Evolutionary conservation across 2,329 filamentous ascomycete species (phyloP).

Genomic region (Botrytis aclada): DNA sequence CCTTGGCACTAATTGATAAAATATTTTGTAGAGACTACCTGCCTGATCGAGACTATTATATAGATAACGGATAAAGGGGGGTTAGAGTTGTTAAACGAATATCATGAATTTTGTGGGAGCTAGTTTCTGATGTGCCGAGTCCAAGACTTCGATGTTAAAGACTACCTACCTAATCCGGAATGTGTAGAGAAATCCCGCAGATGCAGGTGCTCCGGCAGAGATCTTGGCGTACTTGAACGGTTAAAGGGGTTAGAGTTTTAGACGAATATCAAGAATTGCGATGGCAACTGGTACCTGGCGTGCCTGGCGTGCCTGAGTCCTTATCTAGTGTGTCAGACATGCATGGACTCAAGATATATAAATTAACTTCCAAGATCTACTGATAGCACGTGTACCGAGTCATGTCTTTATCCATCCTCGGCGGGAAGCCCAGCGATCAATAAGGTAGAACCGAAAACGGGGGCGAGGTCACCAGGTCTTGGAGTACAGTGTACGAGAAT

Average conservation of each 20-base stretch:
- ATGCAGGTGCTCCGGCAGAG: not conserved
- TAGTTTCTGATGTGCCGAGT: not conserved
- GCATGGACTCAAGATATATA: not conserved
- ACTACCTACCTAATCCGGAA: not conserved
- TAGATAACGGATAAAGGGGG: not conserved
- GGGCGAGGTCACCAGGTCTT: not conserved
- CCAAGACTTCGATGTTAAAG: not conserved
- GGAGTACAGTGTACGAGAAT: not conserved
- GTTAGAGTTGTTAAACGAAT: not conserved
- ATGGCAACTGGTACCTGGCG: not conserved
- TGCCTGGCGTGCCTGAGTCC: not conserved
- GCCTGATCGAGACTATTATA: not conserved
- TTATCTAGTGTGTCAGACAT: not conserved
- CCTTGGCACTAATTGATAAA: not conserved
- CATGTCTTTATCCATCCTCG: not conserved
- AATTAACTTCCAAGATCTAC: not conserved
- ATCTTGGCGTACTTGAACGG: not conserved
- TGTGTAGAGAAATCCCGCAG: not conserved
- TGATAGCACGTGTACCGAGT: not conserved
- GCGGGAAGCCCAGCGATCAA: not conserved
- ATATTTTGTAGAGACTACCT: not conserved
- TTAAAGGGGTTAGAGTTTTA: not conserved
- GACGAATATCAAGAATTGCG: not conserved
- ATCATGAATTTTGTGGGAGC: not conserved
- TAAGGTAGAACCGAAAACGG: not conserved